phyloP scores from a whole-genome alignment of 2,329 filamentous ascomycete species.

The Fusarium nisikadoi region DNA sequence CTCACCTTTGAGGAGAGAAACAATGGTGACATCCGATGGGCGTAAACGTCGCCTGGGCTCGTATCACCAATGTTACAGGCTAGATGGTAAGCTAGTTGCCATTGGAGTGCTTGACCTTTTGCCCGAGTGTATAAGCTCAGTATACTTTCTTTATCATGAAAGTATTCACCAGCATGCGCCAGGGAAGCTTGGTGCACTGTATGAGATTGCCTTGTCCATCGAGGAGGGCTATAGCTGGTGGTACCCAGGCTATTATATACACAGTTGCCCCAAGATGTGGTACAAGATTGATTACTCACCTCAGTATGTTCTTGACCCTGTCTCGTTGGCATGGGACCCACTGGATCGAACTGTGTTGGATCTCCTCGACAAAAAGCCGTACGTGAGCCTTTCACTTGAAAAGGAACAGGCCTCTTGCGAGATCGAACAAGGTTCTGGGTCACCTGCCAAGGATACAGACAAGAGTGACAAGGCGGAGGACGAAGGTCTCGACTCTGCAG shows the following conservation, averaged over 20 bases:
- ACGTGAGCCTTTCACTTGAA: conserved; percentile 60
- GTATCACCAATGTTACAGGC: conserved; percentile 83
- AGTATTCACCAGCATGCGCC: conserved; percentile 76
- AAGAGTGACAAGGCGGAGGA: conserved; percentile 1
- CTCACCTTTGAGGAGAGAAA: conserved; percentile 69
- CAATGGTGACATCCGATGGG: conserved; percentile 58
- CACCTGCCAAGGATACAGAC: not conserved
- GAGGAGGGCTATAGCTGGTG: conserved; percentile 79
- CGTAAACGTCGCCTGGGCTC: conserved; percentile 71
- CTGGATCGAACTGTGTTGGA: conserved; percentile 63
- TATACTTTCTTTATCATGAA: conserved; percentile 85
- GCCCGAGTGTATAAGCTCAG: conserved; percentile 80
- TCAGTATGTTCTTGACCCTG: conserved; percentile 78
- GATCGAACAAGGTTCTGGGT: not conserved
- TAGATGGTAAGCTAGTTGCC: conserved; percentile 80
- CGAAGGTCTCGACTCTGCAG: not conserved
- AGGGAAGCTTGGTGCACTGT: conserved; percentile 79
- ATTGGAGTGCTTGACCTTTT: conserved; percentile 81
- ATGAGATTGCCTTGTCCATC: conserved; percentile 76
- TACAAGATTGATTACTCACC: conserved; percentile 86
- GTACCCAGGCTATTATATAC: conserved; percentile 86
- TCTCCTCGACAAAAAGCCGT: conserved; percentile 65
- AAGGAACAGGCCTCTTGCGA: conserved; percentile 29
- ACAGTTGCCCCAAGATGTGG: conserved; percentile 82
- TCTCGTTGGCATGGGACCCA: conserved; percentile 69